Conservation (phyloP, 140 eudicot species). For the Oenanthe javanica region DNA sequence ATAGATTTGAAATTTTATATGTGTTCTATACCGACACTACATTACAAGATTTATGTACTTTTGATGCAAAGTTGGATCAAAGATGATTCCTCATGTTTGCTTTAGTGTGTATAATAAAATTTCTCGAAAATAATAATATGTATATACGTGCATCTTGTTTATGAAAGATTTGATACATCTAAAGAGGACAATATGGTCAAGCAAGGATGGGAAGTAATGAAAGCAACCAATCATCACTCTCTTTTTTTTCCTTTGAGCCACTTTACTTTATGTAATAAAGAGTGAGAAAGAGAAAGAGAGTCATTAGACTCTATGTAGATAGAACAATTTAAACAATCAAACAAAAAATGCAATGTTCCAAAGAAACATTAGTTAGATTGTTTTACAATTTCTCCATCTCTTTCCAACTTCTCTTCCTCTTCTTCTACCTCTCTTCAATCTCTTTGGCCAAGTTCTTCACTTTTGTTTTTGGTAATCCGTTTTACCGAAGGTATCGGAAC, state of each 20-base stretch:
- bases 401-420: slow-evolving; percentile 66
- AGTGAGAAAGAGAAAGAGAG: not conserved
- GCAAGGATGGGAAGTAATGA: slow-evolving; percentile 18
- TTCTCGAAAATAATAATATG: not conserved
- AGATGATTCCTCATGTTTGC: not conserved
- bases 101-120: not conserved
- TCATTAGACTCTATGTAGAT: slow-evolving; percentile 14
- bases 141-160: not conserved
- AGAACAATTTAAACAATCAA: slow-evolving; percentile 11
- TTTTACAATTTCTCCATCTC: slow-evolving; percentile 74
- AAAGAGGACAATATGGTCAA: slow-evolving; percentile 4
- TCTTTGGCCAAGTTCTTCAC: slow-evolving; percentile 50
- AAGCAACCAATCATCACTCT: slow-evolving; percentile 30
- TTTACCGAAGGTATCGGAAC: slow-evolving; percentile 42
- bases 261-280: slow-evolving; percentile 28
- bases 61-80: slow-evolving; percentile 5
- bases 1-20: slow-evolving; percentile 4
- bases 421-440: slow-evolving; percentile 72
- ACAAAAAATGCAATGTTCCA: slow-evolving; percentile 74
- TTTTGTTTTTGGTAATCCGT: slow-evolving; percentile 48
- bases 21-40: not conserved
- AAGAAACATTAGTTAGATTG: slow-evolving; percentile 59
- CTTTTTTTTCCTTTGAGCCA: slow-evolving; percentile 12
- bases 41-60: slow-evolving; percentile 20
- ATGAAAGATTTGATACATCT: not conserved